phyloP scores from a whole-genome alignment of 257 asterid species.

The Solanum pennellii region DNA sequence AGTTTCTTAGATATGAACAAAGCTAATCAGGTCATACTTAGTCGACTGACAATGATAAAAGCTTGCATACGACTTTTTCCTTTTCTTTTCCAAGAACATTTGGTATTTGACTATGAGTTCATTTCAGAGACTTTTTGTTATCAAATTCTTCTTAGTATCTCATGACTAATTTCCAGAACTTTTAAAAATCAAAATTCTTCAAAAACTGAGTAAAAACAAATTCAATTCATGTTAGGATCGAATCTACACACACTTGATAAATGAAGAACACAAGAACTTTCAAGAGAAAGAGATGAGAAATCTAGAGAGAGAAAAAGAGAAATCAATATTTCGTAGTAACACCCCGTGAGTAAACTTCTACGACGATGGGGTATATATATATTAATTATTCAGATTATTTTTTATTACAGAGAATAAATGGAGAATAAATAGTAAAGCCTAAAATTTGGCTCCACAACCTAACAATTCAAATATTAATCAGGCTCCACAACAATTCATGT shows the following conservation, averaged over 20 bases:
- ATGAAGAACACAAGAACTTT: too few relatives aligned
- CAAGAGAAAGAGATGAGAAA: too few relatives aligned
- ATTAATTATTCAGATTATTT: too few relatives aligned
- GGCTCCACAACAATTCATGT: too few relatives aligned
- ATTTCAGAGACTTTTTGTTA: background rate
- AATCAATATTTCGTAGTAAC: too few relatives aligned
- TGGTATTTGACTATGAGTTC: background rate
- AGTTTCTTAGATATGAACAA: background rate
- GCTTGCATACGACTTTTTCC: background rate
- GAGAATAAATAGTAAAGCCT: rapidly evolving
- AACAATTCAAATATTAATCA: too few relatives aligned
- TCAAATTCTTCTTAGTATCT: background rate
- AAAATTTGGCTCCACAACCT: too few relatives aligned
- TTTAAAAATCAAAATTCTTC: background rate
- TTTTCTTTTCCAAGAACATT: background rate
- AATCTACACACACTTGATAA: too few relatives aligned
- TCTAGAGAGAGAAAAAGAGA: too few relatives aligned
- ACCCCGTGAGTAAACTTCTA: too few relatives aligned
- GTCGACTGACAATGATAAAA: background rate
- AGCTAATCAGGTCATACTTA: background rate
- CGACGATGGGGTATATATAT: too few relatives aligned
- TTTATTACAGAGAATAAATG: too few relatives aligned
- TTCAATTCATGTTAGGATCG: background rate
- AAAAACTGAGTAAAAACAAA: background rate
- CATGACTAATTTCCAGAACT: background rate